Conservation (phyloP, 257 asterid genomes). For the Solanum appendiculatum region DNA sequence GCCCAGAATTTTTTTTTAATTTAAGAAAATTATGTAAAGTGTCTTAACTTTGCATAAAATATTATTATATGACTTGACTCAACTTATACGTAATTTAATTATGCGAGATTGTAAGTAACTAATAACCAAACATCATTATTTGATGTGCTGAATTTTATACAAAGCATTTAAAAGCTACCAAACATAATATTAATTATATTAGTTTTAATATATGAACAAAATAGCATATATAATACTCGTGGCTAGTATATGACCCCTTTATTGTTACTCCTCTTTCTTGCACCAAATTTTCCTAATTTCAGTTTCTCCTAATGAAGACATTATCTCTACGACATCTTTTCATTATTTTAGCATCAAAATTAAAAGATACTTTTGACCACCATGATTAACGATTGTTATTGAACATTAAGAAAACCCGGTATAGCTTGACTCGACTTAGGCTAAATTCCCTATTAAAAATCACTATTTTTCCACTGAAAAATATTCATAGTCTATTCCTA, state of each 20-base stretch:
- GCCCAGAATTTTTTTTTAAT: not conserved
- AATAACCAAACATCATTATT: not conserved
- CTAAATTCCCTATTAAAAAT: not conserved
- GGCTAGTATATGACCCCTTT: not conserved
- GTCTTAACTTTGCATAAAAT: not conserved
- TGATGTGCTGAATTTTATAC: not conserved
- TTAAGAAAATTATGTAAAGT: not conserved
- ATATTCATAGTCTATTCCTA: accelerated
- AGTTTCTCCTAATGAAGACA: not conserved
- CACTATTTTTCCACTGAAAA: not conserved
- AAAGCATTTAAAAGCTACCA: not conserved
- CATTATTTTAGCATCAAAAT: not conserved
- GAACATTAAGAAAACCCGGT: not conserved
- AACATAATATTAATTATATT: too few relatives aligned
- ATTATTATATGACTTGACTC: not conserved
- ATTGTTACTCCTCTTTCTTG: not conserved
- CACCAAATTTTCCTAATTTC: not conserved
- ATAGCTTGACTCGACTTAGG: not conserved
- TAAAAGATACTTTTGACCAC: not conserved
- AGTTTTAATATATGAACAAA: not conserved
- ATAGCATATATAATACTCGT: not conserved
- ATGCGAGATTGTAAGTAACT: not conserved
- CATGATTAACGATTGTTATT: not conserved
- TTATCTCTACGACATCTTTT: not conserved
- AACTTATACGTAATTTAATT: not conserved